Evolutionary conservation across 2,329 filamentous ascomycete species (phyloP), one percentile per base, ranked within the genome.

Genomic region (Penicillium sp.): DNA sequence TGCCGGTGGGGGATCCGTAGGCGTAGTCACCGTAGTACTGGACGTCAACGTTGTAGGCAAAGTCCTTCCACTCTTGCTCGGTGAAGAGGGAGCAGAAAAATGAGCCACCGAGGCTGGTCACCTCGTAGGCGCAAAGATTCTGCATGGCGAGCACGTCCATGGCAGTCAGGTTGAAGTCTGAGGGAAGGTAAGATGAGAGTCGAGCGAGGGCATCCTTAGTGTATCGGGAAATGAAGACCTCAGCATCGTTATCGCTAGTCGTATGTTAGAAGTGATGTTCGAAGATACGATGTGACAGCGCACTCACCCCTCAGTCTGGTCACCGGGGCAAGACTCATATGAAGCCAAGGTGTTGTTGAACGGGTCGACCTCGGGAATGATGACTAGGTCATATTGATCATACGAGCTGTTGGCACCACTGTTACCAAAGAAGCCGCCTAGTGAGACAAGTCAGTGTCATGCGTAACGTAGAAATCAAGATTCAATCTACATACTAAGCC

Each of bases 51-150:
- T 78, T 80, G 60, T 81, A 80, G 57, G 83, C 83, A 65, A 82
- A 85, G 18, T 80, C 81, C 19, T 75, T 70, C 83, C 83, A 85
- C 66, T 85, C 83, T 50, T 82, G 77, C 46, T 77, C 74, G 0
- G 82, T 85, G 71, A 85, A 85, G 27, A 85, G 75, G 19, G 67
- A 63, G 71, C 83, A 85, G 70, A 85, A 85, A 35, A 80, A 75
- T 4, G 80, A 83, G 56, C 69, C 70, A 19, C 81, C 81, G 16
- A 85, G 75, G 61, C 79, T 82, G 39, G 73, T 79, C 49, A 73
- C 74, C 67, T 86, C 83, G 64, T 85, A 86, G 2, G 81, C 79
- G 62, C 83, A 86, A 53, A 84, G 75, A 61, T 77, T 83, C 66
- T 79, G 78, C 77, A 82, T 79, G 22, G 76, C 78, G 47, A 83